These are phyloP conservation scores for Pyropia yezoensis DNA, from an alignment of 23 red algal genomes.

Conservation along the genomic window DNA sequence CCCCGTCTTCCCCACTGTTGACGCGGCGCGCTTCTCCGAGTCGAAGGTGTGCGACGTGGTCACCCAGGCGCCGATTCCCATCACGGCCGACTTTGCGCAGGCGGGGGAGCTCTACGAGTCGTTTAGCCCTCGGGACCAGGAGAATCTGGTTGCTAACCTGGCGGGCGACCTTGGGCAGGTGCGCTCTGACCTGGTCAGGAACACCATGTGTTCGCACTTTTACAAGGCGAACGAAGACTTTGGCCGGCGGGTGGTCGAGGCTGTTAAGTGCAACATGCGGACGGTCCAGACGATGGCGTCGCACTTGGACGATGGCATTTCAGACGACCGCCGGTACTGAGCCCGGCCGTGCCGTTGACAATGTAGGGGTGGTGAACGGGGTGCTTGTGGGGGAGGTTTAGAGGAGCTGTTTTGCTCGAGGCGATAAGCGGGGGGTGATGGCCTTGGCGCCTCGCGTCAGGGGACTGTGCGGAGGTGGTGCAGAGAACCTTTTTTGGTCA, in stretches of 20 bases:
- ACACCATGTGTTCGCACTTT: conserved; percentile 28
- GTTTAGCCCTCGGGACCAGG: not conserved
- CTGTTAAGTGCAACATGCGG: conserved; percentile 2
- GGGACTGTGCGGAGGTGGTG: too few species aligned
- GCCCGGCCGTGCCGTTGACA: too few species aligned
- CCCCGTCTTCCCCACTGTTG: not conserved
- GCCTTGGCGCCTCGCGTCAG: too few species aligned
- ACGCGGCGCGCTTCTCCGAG: conserved; percentile 6
- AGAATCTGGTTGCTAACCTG: conserved; percentile 14
- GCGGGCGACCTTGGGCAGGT: conserved; percentile 12
- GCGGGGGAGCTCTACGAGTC: conserved; percentile 12
- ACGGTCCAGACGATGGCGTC: conserved; percentile 6
- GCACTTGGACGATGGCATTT: not conserved
- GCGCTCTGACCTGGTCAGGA: not conserved
- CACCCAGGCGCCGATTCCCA: conserved; percentile 7
- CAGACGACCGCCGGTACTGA: not conserved
- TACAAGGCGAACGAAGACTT: conserved; percentile 26
- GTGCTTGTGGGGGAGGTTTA: too few species aligned
- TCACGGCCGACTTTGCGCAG: conserved; percentile 18
- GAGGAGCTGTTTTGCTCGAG: too few species aligned
- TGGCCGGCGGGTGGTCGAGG: conserved; percentile 6
- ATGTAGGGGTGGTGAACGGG: too few species aligned
- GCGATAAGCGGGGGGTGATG: too few species aligned
- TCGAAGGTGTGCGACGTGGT: conserved; percentile 9
- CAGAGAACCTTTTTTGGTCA: too few species aligned